Conservation (phyloP, 2,329 filamentous ascomycete genomes). For the Xylariaceae sp. region DNA sequence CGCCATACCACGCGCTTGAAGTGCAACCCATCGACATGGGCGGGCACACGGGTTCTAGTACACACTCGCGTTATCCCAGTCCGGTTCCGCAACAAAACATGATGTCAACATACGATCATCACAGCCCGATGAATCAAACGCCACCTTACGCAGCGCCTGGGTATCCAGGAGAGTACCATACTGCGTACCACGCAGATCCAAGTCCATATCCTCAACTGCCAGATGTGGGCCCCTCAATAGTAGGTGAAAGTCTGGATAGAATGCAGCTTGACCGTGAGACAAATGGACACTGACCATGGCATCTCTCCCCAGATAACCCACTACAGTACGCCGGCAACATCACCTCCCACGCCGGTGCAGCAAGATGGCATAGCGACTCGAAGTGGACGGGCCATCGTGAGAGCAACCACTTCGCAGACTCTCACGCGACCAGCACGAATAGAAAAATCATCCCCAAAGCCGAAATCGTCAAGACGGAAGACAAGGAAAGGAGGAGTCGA, state of each 20-base stretch:
- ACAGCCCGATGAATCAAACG: constrained; percentile 27
- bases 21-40: constrained; percentile 28
- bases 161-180: constrained; percentile 24
- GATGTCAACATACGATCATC: constrained; percentile 27
- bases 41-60: constrained; percentile 34
- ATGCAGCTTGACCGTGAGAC: neutral
- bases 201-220: constrained; percentile 31
- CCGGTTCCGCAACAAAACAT: constrained; percentile 33
- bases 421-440: constrained; percentile 31
- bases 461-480: constrained; percentile 42
- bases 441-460: constrained; percentile 35
- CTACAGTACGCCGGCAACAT: constrained; percentile 52
- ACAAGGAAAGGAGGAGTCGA: constrained; percentile 41
- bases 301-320: constrained; percentile 21
- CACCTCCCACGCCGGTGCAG: constrained; percentile 45
- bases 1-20: constrained; percentile 19
- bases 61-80: constrained; percentile 38
- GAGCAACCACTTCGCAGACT: constrained; percentile 21
- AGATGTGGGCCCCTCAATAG: constrained; percentile 23
- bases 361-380: constrained; percentile 38
- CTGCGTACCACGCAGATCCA: constrained; percentile 23
- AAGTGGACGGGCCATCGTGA: constrained; percentile 34
- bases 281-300: constrained; percentile 3
- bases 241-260: constrained; percentile 13
- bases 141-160: constrained; percentile 19